phyloP scores from a whole-genome alignment of 768 basidiomycete species.

The Rhodosporidiobolus odoratus region DNA sequence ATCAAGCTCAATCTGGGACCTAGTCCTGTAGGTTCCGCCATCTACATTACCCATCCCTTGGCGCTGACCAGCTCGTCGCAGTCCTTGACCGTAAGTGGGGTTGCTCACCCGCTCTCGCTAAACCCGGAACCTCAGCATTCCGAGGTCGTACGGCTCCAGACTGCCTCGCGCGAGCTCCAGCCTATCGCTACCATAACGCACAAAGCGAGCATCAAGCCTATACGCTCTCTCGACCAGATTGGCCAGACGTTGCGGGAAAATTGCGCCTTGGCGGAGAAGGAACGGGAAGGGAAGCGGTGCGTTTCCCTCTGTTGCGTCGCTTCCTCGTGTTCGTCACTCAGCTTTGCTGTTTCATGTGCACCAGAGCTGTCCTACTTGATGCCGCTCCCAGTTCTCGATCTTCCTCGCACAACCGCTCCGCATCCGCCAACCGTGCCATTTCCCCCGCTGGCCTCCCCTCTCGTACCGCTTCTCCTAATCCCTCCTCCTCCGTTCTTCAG shows the following conservation, averaged over 20 bases:
- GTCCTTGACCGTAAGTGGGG: constrained; percentile 20
- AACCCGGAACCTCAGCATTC: constrained; percentile 25
- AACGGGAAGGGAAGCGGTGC: constrained; percentile 27
- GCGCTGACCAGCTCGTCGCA: not conserved
- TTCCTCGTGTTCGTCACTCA: not conserved
- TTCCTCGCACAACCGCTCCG: constrained; percentile 6
- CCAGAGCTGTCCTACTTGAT: constrained; percentile 31
- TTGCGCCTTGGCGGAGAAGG: constrained; percentile 22
- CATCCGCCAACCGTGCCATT: not conserved
- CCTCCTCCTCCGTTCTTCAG: not conserved
- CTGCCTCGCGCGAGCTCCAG: constrained; percentile 4
- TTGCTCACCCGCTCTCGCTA: constrained; percentile 16
- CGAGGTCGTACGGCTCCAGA: constrained; percentile 2
- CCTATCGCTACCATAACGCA: constrained; percentile 22
- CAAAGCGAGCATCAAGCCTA: not conserved
- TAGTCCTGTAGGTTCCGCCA: constrained; percentile 3
- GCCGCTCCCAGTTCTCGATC: constrained; percentile 1
- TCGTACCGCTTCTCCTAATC: constrained; percentile 9
- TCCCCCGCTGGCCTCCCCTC: constrained; percentile 7
- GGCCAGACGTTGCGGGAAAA: constrained; percentile 6
- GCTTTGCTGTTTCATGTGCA: not conserved
- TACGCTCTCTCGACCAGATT: constrained; percentile 3
- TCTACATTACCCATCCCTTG: too few species aligned
- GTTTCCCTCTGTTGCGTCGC: not conserved
- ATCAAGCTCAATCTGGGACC: constrained; percentile 12